Evolutionary conservation across 805 yeast genomes (phyloP), one percentile per base, ranked within the genome.

Genomic region (Candida hungchunana): DNA sequence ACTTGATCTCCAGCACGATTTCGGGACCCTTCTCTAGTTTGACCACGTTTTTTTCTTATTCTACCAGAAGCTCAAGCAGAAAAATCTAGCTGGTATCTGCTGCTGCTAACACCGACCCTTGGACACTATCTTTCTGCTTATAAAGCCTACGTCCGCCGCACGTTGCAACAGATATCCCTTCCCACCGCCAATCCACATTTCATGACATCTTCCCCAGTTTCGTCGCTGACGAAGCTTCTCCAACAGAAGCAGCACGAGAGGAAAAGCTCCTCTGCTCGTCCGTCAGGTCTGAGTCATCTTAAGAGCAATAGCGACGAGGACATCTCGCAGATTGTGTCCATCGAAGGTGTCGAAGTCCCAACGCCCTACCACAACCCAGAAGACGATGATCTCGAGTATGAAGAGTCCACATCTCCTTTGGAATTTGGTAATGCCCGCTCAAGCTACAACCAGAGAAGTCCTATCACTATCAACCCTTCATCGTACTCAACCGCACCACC

Each of bases 311-410:
- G 31, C 18, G 50, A 47, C 17, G 43, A 40, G 9, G 51, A 33
- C 5, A 31, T 54, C 9, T 40, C 54, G 5, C 42, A 44, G 24
- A 46, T 56, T 2, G 51, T 53, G 12, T 54, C 59, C 15, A 54
- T 54, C 18, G 59, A 54, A 24, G 59, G 59, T 9, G 53, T 54
- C 7, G 56, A 51, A 21, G 55, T 54, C 2, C 48, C 50, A 6
- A 16, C 36, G 7, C 26, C 25, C 9, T 30, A 18, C 19, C 24
- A 18, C n/a, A 24, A 28, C 11, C 17, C 19, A 2, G 26, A 31
- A 4, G 38, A 34, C 16, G 36, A 34, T 8, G 36, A 31, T 2
- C n/a, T 38, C 8, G 42, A 20, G 13, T 33, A 29, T 25, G 46
- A 32, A 17, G 47, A 37, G 21, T 29, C 40, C 8, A 21, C 18